Evolutionary conservation across 2,329 filamentous ascomycete species (phyloP), one percentile per base, ranked within the genome.

Genomic region (Neophaeococcomyces mojaviensis): DNA sequence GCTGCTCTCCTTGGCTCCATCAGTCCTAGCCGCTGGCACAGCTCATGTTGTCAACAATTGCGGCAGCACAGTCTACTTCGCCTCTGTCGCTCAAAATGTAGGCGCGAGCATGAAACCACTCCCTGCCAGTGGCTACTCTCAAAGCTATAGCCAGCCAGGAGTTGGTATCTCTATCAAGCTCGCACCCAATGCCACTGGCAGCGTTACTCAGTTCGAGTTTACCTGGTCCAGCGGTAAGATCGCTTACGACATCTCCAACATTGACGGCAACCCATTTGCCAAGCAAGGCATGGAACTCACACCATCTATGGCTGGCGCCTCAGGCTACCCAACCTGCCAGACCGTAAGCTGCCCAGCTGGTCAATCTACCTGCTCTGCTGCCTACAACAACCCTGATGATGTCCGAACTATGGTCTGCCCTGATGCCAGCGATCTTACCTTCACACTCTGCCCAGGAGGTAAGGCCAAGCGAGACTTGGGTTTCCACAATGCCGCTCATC

Each of bases 211-310:
- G 51, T 69, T 63, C 50, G 65, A 68, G 32, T 70, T 70, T 54
- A 65, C 61, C 26, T 57, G 69, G 41, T 60, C 64, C 43, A 58
- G 60, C 33, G 57, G 53, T 38, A 55, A 58, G 34, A 55, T 68
- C 47, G 67, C 62, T 54, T 71, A 70, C 46, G 68, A 69, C 43
- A 54, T 71, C 46, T 65, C 62, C 4, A 63, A 66, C 56, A 66
- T 70, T 44, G 66, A 66, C 39, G 68, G 67, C 3, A 63, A 68
- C 46, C 59, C 68, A 8, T 70, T 70, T 54, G 55, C 56, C 1
- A 61, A 40, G 35, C 47, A 50, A 30, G 55, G 55, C 32, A 55
- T 57, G 51, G 32, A 45, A 24, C 33, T 57, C 15, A 49, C 52
- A 8, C 55, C 55, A 10, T 57, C 55, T 15, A 52, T 47, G 47